These are phyloP conservation scores for Fusarium coicis DNA, from an alignment of 2,329 filamentous ascomycete species.

Conservation along the genomic window DNA sequence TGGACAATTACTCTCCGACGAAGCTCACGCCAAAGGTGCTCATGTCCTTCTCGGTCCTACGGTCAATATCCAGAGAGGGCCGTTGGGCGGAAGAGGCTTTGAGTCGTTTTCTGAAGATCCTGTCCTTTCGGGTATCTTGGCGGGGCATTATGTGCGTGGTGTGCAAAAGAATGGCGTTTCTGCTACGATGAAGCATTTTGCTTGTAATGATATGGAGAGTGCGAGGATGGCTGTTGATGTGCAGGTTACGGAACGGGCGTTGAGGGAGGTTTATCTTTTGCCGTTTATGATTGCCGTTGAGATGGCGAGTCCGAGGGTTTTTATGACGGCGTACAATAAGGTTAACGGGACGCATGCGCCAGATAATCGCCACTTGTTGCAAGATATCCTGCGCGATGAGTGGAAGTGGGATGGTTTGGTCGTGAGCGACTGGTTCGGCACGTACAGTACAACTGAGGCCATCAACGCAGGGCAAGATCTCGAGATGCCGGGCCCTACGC, in stretches of 20 bases:
- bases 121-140: not conserved
- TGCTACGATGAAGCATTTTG: slow-evolving; percentile 27
- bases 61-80: not conserved
- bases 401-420: not conserved
- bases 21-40: slow-evolving; percentile 1
- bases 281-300: slow-evolving; percentile 6
- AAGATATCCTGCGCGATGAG: not conserved
- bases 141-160: not conserved
- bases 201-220: slow-evolving; percentile 29
- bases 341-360: not conserved
- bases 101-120: slow-evolving; percentile 1
- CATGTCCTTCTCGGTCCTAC: slow-evolving; percentile 1
- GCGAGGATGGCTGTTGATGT: slow-evolving; percentile 18
- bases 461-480: slow-evolving; percentile 2
- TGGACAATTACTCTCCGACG: not conserved
- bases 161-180: slow-evolving; percentile 10
- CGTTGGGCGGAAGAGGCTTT: not conserved
- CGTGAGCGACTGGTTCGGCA: slow-evolving; percentile 1
- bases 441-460: not conserved
- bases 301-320: not conserved
- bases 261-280: not conserved
- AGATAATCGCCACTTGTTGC: not conserved
- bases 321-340: slow-evolving; percentile 3
- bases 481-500: not conserved
- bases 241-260: not conserved